Evolutionary conservation across 306 rosid genomes (phyloP).

Genomic region (Cicer bijugum): DNA sequence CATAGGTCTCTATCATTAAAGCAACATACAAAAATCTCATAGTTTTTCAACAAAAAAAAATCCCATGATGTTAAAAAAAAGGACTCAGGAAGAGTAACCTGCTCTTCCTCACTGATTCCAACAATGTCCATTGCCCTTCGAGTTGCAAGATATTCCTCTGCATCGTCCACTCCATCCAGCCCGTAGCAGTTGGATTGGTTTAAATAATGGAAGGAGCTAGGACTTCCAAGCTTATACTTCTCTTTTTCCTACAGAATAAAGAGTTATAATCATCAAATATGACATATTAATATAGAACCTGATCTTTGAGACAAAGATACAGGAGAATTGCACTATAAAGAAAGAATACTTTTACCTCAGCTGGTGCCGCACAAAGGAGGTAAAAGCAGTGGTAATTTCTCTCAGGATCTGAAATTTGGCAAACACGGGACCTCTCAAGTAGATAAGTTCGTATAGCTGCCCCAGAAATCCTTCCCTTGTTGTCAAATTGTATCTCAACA

Average conservation of each 20-base stretch:
- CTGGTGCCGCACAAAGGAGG: conserved; percentile 97
- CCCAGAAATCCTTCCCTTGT: conserved; percentile 98
- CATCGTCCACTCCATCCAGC: conserved; percentile 94
- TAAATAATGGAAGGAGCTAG: conserved; percentile 89
- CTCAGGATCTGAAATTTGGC: conserved; percentile 97
- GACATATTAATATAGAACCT: conserved; percentile 26
- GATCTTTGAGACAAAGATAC: conserved; percentile 27
- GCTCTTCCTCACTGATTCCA: conserved; percentile 98
- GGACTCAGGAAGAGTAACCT: conserved; percentile 58
- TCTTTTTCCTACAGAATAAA: conserved; percentile 68
- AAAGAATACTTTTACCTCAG: conserved; percentile 67
- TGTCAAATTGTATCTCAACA: conserved; percentile 99
- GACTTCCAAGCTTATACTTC: conserved; percentile 82
- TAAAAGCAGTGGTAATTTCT: conserved; percentile 99
- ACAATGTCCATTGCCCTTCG: conserved; percentile 99
- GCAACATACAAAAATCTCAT: not conserved
- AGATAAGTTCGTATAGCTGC: conserved; percentile 94
- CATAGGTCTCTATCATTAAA: conserved; percentile 44
- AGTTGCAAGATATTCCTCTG: conserved; percentile 90
- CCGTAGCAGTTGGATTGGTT: conserved; percentile 83
- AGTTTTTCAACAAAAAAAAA: not conserved
- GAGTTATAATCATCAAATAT: conserved; percentile 10
- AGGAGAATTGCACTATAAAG: conserved; percentile 39
- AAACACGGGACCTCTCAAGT: conserved; percentile 99
- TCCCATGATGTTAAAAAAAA: conserved; percentile 18